Evolutionary conservation across 495 filamentous ascomycete genomes (phyloP).

Genomic region (Xeromyces bisporus): DNA sequence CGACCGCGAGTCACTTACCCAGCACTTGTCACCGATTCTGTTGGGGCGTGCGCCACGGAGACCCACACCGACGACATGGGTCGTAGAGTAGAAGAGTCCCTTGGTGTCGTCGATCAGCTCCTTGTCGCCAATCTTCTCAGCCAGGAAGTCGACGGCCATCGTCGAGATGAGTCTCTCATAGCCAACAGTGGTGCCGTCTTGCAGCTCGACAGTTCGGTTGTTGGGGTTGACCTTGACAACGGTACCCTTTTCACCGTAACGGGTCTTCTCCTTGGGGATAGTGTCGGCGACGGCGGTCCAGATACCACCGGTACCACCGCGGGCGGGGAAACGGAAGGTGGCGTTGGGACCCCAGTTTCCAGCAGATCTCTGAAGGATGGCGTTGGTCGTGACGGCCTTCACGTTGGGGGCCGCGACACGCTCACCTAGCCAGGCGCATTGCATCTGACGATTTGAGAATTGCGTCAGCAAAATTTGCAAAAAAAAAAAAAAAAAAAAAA

Average conservation of each 20-base stretch:
- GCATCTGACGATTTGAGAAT: conserved; percentile 84
- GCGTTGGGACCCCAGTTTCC: conserved; percentile 98
- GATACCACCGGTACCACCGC: conserved; percentile 91
- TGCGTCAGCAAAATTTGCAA: too few relatives aligned
- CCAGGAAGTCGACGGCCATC: conserved; percentile 87
- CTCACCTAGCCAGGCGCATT: conserved; percentile 98
- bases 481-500: too few relatives aligned
- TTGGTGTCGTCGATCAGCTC: conserved; percentile 72
- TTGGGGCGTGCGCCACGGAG: conserved; percentile 85
- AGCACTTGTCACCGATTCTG: conserved; percentile 98
- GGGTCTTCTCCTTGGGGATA: conserved; percentile 76
- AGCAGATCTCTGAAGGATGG: conserved; percentile 88
- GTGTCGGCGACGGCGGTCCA: conserved; percentile 97
- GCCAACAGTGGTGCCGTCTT: conserved; percentile 75
- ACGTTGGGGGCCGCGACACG: conserved; percentile 94
- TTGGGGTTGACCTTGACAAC: conserved; percentile 75
- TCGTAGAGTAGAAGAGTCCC: conserved; percentile 90
- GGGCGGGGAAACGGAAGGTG: conserved; percentile 95
- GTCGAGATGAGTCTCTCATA: conserved; percentile 90
- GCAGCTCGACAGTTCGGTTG: conserved; percentile 64
- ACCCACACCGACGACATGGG: conserved; percentile 93
- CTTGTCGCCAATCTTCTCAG: conserved; percentile 72
- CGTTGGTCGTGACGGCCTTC: conserved; percentile 88
- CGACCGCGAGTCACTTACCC: conserved; percentile 49
- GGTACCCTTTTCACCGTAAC: conserved; percentile 68